phyloP scores from a whole-genome alignment of 352 stramenopile genomes.

The Pythium vanterpoolii region DNA sequence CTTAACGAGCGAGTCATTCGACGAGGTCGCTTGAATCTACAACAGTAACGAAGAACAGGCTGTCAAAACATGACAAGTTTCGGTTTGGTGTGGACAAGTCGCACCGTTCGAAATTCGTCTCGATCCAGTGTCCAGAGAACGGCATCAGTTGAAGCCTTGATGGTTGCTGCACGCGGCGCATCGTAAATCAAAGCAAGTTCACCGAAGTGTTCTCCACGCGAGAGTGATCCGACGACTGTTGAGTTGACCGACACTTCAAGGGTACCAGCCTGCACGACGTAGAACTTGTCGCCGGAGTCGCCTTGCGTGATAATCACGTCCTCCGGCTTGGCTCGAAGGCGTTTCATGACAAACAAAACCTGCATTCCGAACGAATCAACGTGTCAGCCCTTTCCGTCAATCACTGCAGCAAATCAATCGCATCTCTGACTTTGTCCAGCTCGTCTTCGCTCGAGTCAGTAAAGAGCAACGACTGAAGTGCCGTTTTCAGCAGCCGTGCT shows the following conservation, averaged over 20 bases:
- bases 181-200: slow-evolving; percentile 90
- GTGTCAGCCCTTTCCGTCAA: not conserved
- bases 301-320: slow-evolving; percentile 93
- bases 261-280: slow-evolving; percentile 66
- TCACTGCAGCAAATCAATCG: not conserved
- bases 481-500: slow-evolving; percentile 45
- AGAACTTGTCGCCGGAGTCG: slow-evolving; percentile 92
- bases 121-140: slow-evolving; percentile 89
- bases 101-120: slow-evolving; percentile 79
- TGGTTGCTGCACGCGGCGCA: slow-evolving; percentile 87
- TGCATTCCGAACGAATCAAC: slow-evolving; percentile 14
- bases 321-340: slow-evolving; percentile 45
- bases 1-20: slow-evolving; percentile 74
- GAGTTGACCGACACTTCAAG: slow-evolving; percentile 74
- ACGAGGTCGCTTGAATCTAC: slow-evolving; percentile 65
- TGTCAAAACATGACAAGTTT: not conserved
- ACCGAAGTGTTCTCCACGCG: slow-evolving; percentile 77
- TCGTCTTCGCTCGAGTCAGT: slow-evolving; percentile 61
- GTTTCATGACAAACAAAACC: slow-evolving; percentile 83
- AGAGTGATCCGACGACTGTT: slow-evolving; percentile 48
- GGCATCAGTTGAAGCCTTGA: slow-evolving; percentile 86
- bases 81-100: not conserved
- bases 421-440: slow-evolving; percentile 43
- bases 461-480: slow-evolving; percentile 61
- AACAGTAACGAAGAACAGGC: not conserved